A percentile compares a stretch with the other conserved stretches of the same genome.
These are phyloP conservation scores for Kurtzmaniella quercitrusa DNA, from an alignment of 1,139 yeast species.

Conservation along the genomic window DNA sequence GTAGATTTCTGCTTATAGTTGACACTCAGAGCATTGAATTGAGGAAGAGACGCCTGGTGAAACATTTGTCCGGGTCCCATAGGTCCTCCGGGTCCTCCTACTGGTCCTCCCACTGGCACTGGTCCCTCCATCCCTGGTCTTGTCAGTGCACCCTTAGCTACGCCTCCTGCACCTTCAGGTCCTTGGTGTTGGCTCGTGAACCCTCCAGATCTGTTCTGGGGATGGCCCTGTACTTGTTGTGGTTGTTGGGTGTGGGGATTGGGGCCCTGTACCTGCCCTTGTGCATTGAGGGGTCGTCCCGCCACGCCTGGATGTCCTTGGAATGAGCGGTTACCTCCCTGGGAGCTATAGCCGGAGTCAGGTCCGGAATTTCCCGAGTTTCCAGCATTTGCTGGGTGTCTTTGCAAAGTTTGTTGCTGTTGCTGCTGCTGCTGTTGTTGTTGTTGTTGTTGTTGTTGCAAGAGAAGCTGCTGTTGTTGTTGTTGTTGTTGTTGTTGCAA, in stretches of 20 bases:
- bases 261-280: slow-evolving; percentile 1
- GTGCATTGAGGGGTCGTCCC: slow-evolving; percentile 4
- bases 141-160: not conserved
- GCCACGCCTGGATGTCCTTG: not conserved
- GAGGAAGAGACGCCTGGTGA: slow-evolving; percentile 4
- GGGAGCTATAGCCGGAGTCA: not conserved
- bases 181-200: slow-evolving; percentile 8
- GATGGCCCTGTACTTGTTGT: slow-evolving; percentile 1
- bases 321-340: not conserved
- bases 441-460: slow-evolving; percentile 5
- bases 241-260: not conserved
- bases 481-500: slow-evolving; percentile 12
- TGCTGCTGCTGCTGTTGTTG: slow-evolving; percentile 6
- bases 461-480: slow-evolving; percentile 7
- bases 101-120: not conserved
- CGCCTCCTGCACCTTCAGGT: not conserved
- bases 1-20: slow-evolving; percentile 4
- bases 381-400: too few relatives aligned
- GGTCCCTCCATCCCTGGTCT: slow-evolving; percentile 1
- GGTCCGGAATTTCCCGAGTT: not conserved
- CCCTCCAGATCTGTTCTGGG: slow-evolving; percentile 1
- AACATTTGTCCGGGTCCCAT: not conserved
- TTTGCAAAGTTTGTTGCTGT: slow-evolving; percentile 1
- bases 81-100: not conserved
- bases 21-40: slow-evolving; percentile 5